A percentile compares a stretch with the other conserved stretches of the same genome.
Evolutionary conservation across 176 grass and related monocot species (phyloP).

Genomic region (Puccinellia tenuiflora): DNA sequence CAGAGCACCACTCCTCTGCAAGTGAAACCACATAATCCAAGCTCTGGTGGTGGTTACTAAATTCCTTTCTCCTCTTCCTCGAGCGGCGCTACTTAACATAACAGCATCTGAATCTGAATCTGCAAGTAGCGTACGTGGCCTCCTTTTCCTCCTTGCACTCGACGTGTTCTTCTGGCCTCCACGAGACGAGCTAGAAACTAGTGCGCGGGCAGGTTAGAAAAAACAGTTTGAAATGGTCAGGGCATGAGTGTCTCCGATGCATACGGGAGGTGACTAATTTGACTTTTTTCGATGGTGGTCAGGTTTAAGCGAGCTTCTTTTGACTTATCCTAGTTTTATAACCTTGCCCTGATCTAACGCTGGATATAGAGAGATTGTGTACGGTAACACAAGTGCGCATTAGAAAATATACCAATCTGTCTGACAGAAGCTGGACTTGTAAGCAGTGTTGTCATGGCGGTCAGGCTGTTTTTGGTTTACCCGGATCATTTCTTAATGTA

Average conservation of each 20-base stretch:
- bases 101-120: slow-evolving; percentile 19
- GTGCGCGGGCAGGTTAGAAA: neutral
- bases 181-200: neutral
- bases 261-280: neutral
- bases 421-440: too few relatives aligned
- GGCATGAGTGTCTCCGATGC: neutral
- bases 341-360: neutral
- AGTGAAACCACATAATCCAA: neutral
- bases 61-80: slow-evolving; percentile 24
- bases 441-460: neutral
- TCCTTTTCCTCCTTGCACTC: neutral
- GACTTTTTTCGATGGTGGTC: neutral
- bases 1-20: neutral
- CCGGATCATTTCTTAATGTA: neutral
- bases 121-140: neutral
- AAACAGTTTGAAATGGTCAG: slow-evolving; percentile 1
- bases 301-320: neutral
- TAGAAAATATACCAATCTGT: too few relatives aligned
- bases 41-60: neutral
- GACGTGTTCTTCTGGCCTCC: neutral
- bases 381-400: neutral
- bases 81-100: neutral
- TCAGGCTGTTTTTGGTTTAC: neutral
- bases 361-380: neutral
- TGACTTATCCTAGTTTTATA: slow-evolving; percentile 9